Evolutionary conservation across 495 filamentous ascomycete species (phyloP).

Genomic region (Penicillium cosmopolitanum): DNA sequence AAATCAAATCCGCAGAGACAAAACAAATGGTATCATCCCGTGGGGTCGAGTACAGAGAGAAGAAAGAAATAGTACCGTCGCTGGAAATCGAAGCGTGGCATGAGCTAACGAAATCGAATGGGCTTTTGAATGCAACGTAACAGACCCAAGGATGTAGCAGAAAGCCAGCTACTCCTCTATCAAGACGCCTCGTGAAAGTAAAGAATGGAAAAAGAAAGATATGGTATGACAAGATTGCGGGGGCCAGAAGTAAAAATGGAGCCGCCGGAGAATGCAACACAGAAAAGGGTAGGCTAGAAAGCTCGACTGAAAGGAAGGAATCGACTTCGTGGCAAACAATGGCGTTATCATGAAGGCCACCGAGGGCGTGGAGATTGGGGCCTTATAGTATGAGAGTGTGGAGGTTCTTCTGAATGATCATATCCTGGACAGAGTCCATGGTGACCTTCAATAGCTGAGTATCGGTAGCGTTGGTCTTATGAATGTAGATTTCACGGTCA

Average conservation of each 20-base stretch:
- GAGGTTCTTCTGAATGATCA: constrained; percentile 98
- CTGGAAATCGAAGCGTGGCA: constrained; percentile 24
- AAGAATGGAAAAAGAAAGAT: constrained; percentile 19
- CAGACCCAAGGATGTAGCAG: constrained; percentile 27
- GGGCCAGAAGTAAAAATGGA: constrained; percentile 23
- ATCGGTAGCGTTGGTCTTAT: constrained; percentile 94
- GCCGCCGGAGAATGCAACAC: constrained; percentile 34
- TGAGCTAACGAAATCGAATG: constrained; percentile 26
- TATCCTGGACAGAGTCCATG: constrained; percentile 96
- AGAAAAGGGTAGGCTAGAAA: constrained; percentile 26
- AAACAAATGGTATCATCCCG: constrained; percentile 48
- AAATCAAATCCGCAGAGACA: constrained; percentile 30
- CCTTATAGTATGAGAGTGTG: constrained; percentile 90
- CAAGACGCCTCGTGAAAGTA: constrained; percentile 32
- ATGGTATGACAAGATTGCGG: constrained; percentile 24
- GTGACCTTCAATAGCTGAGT: constrained; percentile 96
- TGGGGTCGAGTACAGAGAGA: constrained; percentile 24
- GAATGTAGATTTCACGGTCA: constrained; percentile 87
- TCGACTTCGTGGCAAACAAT: constrained; percentile 26
- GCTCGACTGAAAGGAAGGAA: constrained; percentile 28
- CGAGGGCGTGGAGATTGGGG: constrained; percentile 18
- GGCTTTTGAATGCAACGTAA: constrained; percentile 37
- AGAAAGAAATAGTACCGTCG: constrained; percentile 26
- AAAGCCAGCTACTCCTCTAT: constrained; percentile 30
- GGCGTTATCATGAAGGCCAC: constrained; percentile 34